Evolutionary conservation across 1,139 yeast genomes (phyloP), one percentile per base, ranked within the genome.

Genomic region (Lodderomyces orthopsilosis): DNA sequence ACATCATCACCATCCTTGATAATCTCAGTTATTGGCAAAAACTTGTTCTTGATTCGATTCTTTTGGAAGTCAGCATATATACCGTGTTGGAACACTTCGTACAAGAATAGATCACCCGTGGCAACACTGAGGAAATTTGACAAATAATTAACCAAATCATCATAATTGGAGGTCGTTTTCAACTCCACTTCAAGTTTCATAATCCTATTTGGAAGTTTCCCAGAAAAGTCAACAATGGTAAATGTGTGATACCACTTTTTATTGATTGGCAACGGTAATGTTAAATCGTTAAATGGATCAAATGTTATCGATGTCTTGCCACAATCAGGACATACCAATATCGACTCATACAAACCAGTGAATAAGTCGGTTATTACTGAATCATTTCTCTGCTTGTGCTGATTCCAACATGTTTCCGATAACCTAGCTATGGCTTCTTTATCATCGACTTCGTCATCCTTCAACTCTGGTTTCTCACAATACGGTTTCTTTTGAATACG

Each of bases 231-330:
- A 28, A 91, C 76, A 19, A 89, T 68, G 1, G 76, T 70, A 37
- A 91, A 73, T 12, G 77, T 77, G 39, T 81, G 85, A 30, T 71
- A 67, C 96, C 98, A 91, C 45, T 77, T 74, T 40, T 82, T 79
- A 41, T 80, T 80, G 10, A 85, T 81, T 0, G 98, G 98, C 37
- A 93, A 68, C 0, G 98, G 98, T 39, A 93, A 68, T 0, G 98
- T 91, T 51, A 93, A 67, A 57, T 90, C 98, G 66, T 83, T 88
- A 58, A 83, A 93, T 0, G 98, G 98, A 59, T 93, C 98, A 66
- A 91, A 93, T 0, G 98, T 91, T 21, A 91, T 77, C 23, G 96
- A 86, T 2, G 88, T 80, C 52, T 85, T 85, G 9, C 75, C 62
- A 63, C 98, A 93, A 17, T 68, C 82, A 0, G 98, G 98, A 58